Base-by-base conservation (phyloP, 257 asterid species). In the Nicotiana otophora region DNA sequence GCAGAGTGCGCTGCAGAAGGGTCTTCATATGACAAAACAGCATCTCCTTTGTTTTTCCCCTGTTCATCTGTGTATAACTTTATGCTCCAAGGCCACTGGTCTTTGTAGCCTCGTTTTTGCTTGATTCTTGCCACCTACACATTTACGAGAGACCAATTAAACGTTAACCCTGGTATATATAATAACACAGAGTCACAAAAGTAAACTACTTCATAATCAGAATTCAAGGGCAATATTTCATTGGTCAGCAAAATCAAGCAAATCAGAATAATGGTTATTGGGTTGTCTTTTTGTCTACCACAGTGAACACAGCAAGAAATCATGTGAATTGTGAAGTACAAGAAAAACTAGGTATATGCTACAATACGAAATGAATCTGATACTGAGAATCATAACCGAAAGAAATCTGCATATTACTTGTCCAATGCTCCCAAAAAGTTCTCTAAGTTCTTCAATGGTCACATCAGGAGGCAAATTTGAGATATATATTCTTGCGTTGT, bases 11-110 rank as follows among this genome's bases (percentile, higher is more conserved):
- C 99, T 36, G 99, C 99, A 20, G 97, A 95, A 70, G 99, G 99
- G 87, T 97, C 99, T 87, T 97, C 99, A 83, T 94, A 97, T 4
- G 99, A 92, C 84, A 97, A 87, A 85, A 94, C 98, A 61, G 89
- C 99, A 90, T 97, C 99, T 66, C 99, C 99, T 90, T 96, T 97
- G 85, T 91, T 97, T 62, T 93, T 94, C 84, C 99, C 99, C 68
- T 93, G 93, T 68, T 95, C 99, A 88, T 97, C 98, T 4, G 98
- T 90, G 89, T 97, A 97, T 46, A 97, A 28, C 85, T 97, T 97
- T 87, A 97, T 97, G 86, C 98, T 97, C 97, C 97, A 97, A 34
- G 99, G 99, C 99, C 99, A 97, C 82, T 97, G 99, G 85, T 97
- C 99, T 91, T 95, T 97, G 87, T 95, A 97, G 1, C 99, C 99